These are phyloP conservation scores for Trichomonas gallinae DNA, from an alignment of 208 protist genomes.

Conservation along the genomic window DNA sequence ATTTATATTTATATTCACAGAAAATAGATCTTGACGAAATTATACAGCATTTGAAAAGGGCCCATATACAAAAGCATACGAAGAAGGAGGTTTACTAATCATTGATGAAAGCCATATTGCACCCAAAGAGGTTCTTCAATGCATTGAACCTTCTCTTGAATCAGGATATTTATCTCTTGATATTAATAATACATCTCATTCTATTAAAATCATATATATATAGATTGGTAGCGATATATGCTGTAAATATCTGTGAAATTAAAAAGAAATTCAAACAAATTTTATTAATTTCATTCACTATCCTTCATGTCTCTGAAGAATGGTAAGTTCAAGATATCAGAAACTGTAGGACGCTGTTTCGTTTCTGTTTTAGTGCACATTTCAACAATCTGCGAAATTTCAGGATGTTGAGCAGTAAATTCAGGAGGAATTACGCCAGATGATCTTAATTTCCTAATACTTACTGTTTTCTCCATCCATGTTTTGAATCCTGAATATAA, in stretches of 20 bases:
- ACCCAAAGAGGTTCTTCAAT: neutral
- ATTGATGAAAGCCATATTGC: conserved; percentile 20
- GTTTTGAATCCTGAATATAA: neutral
- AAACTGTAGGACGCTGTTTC: neutral
- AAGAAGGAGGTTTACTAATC: neutral
- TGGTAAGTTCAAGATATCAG: neutral
- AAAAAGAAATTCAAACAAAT: neutral
- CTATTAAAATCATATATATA: no score
- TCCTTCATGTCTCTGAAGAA: neutral
- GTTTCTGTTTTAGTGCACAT: neutral
- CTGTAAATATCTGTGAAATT: no score
- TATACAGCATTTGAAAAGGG: neutral
- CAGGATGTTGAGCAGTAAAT: neutral
- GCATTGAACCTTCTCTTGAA: conserved; percentile 12
- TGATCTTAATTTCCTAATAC: neutral
- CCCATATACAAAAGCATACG: neutral
- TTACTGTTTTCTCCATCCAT: neutral
- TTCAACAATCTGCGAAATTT: neutral
- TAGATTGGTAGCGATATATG: no score
- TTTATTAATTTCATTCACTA: neutral
- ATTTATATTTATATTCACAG: no score
- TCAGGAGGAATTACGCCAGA: neutral
- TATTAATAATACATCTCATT: no score
- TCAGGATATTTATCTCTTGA: no score
- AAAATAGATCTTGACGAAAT: no score